Evolutionary conservation across 768 basidiomycete genomes (phyloP).

Genomic region (Suillus cothurnatus): DNA sequence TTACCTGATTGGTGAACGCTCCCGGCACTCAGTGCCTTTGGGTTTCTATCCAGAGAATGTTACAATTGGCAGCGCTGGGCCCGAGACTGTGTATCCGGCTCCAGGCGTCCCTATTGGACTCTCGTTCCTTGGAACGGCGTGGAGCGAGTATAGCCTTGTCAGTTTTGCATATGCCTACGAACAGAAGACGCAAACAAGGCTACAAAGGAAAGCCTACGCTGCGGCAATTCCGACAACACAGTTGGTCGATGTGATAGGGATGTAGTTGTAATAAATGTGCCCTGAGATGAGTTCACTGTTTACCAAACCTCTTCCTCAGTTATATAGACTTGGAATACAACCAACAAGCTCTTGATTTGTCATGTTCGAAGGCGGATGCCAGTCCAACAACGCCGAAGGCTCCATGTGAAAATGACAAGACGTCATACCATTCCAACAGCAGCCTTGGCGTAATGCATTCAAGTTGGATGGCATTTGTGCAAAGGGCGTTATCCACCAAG

Average conservation of each 20-base stretch:
- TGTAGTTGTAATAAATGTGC: not conserved
- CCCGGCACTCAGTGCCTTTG: constrained; percentile 32
- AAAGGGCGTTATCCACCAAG: not conserved
- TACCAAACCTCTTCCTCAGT: not conserved
- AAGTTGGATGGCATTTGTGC: not conserved
- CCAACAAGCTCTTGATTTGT: not conserved
- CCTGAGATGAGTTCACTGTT: not conserved
- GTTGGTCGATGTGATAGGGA: constrained; percentile 35
- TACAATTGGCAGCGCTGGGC: constrained; percentile 37
- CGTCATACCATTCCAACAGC: not conserved
- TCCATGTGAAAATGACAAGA: not conserved
- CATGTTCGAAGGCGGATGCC: not conserved
- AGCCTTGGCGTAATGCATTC: not conserved
- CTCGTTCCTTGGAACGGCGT: constrained; percentile 46
- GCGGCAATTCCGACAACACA: constrained; percentile 61
- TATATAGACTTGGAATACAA: not conserved
- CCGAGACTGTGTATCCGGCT: constrained; percentile 31
- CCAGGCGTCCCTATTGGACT: constrained; percentile 46
- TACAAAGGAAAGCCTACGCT: constrained; percentile 48
- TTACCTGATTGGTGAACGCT: not conserved
- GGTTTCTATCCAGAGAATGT: constrained; percentile 40
- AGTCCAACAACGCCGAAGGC: not conserved
- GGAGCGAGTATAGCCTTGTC: constrained; percentile 44
- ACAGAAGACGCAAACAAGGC: constrained; percentile 56
- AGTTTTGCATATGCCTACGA: constrained; percentile 48